Percentiles rank a stretch among this genome's conserved stretches.
phyloP scores from a whole-genome alignment of 108 stramenopile species.

The Thalassiosira profunda region DNA sequence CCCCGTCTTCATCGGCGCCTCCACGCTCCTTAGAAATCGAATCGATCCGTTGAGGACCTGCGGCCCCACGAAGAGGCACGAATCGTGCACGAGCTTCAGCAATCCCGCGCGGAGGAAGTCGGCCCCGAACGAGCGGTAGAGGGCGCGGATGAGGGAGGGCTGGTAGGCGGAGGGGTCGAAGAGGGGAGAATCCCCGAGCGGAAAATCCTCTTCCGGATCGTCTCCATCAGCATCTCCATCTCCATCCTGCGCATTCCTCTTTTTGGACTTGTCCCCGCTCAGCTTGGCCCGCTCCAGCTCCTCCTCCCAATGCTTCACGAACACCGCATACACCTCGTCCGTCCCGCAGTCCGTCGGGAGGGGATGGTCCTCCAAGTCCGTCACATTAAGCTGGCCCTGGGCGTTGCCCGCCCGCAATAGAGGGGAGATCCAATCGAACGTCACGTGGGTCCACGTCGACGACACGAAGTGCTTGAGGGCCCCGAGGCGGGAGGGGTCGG shows the following conservation, averaged over 20 bases:
- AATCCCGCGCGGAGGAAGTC: conserved; percentile 72
- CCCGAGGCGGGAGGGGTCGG: neutral
- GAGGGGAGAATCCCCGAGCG: neutral
- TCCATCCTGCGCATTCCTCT: conserved; percentile 5
- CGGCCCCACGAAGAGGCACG: conserved; percentile 88
- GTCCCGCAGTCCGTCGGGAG: conserved; percentile 69
- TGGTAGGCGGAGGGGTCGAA: conserved; percentile 15
- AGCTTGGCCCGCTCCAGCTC: conserved; percentile 36
- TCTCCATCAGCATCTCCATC: neutral
- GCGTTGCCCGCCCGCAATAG: conserved; percentile 68
- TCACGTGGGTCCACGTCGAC: conserved; percentile 52
- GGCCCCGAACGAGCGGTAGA: conserved; percentile 71
- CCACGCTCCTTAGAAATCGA: conserved; percentile 54
- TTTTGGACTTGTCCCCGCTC: neutral
- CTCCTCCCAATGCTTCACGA: conserved; percentile 62
- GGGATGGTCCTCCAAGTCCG: conserved; percentile 69
- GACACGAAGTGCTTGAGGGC: neutral
- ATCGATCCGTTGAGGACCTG: conserved; percentile 84
- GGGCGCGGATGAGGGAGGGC: conserved; percentile 58
- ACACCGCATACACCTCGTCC: conserved; percentile 31
- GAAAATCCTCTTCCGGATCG: neutral
- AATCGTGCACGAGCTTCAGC: conserved; percentile 90
- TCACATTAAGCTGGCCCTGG: conserved; percentile 66
- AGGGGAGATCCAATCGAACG: conserved; percentile 79
- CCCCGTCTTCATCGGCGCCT: conserved; percentile 62